phyloP scores from a whole-genome alignment of 768 basidiomycete species.

The Fistulinella prunicolor region DNA sequence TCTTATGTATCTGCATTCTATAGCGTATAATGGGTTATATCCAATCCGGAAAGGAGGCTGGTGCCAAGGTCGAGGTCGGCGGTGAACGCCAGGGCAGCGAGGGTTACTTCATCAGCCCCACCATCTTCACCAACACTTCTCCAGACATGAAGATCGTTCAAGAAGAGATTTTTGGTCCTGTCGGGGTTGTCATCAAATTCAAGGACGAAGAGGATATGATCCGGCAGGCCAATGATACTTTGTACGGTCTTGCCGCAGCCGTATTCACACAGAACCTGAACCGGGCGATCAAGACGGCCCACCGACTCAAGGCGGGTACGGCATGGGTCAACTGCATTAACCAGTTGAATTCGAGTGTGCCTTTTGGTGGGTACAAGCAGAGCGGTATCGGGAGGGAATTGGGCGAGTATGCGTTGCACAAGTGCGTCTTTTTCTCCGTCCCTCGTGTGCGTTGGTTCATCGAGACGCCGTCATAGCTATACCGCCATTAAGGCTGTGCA shows the following conservation, averaged over 20 bases:
- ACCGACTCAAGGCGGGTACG: slow-evolving; percentile 78
- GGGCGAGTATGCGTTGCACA: slow-evolving; percentile 68
- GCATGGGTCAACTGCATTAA: slow-evolving; percentile 55
- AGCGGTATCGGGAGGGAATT: slow-evolving; percentile 79
- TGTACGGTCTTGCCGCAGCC: slow-evolving; percentile 84
- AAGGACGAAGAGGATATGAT: slow-evolving; percentile 65
- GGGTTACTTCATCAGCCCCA: slow-evolving; percentile 73
- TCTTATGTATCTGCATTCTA: no score
- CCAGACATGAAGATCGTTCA: slow-evolving; percentile 72
- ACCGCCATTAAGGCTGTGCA: slow-evolving; percentile 31
- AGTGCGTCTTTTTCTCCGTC: slow-evolving; percentile 34
- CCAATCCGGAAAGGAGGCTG: slow-evolving; percentile 65
- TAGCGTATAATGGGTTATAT: slow-evolving; percentile 80
- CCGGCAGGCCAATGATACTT: slow-evolving; percentile 77
- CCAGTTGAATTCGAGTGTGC: slow-evolving; percentile 40
- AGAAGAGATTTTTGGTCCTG: slow-evolving; percentile 82
- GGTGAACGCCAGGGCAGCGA: slow-evolving; percentile 57
- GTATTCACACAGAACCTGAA: slow-evolving; percentile 82
- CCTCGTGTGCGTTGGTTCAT: background rate
- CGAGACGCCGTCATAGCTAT: slow-evolving; percentile 11
- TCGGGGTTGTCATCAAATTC: slow-evolving; percentile 75
- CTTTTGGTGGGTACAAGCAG: slow-evolving; percentile 87
- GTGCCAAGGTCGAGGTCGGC: slow-evolving; percentile 64
- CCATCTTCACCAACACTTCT: slow-evolving; percentile 66
- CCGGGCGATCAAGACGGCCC: slow-evolving; percentile 68